Base-by-base conservation (phyloP, 352 stramenopile species). In the Phytopythium oedochilum region DNA sequence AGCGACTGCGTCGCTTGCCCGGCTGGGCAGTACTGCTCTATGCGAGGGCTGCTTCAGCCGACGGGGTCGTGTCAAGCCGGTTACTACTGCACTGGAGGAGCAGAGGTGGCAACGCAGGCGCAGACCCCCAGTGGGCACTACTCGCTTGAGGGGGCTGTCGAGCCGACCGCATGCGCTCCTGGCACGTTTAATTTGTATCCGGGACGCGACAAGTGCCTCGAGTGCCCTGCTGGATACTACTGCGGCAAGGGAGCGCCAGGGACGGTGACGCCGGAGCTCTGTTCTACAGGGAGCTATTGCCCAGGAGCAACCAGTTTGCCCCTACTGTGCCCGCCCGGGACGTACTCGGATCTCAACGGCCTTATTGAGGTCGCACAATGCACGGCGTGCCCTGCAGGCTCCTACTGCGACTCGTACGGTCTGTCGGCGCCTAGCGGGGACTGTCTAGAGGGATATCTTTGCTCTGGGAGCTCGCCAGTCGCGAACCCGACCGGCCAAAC, bases 361-460 rank as follows among this genome's bases (percentile, higher is more conserved):
- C 68, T 97, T 0, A 63, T 84, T 9, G 71, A 73, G 22, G 64
- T 80, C 22, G 60, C 73, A 0, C 82, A 96, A 55, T 98, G 93
- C 48, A 72, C 79, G 23, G 34, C 66, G 20, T 98, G 93, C 65
- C 70, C 83, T 11, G 64, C 75, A 10, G 92, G 92, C 0, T 78
- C 68, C 25, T 98, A 90, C 44, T 98, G 93, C 60, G 90, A 97
- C 47, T 86, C 88, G 17, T 92, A 88, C 47, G 86, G 81, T 1
- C 55, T 87, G 1, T 74, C 59, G 0, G 35, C 45, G 3, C 75
- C 72, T 17, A 89, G 78, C 59, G 79, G 73, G 0, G 63, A 60
- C 5, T 92, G 82, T 51, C 70, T 88, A 10, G 77, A 75, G 56
- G 82, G 82, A 0, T 90, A 86, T 59, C 65, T 90, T 3, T 92